Conservation (phyloP, 768 basidiomycete species). For the Clitopilus passeckerianus region DNA sequence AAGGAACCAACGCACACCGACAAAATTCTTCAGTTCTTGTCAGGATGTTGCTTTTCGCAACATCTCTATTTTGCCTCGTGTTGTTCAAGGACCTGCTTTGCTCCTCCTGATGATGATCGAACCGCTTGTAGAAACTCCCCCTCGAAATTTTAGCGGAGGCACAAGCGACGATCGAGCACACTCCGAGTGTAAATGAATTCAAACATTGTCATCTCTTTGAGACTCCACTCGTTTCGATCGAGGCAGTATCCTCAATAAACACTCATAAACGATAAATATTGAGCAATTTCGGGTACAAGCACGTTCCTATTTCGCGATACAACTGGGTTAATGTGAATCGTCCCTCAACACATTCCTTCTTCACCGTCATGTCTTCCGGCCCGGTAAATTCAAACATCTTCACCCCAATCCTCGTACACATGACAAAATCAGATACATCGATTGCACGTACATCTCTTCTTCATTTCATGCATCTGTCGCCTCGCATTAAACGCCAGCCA, state of each 20-base stretch:
- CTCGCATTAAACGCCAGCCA: background rate
- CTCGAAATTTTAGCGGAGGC: background rate
- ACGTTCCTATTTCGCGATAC: too few relatives aligned
- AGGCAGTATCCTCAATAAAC: background rate
- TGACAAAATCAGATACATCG: background rate
- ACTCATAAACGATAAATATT: background rate
- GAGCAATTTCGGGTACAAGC: too few relatives aligned
- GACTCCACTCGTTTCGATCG: background rate
- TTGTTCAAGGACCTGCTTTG: background rate
- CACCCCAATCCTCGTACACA: constrained; percentile 1
- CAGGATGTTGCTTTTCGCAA: background rate
- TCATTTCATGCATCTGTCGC: constrained; percentile 9
- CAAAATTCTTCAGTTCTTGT: background rate
- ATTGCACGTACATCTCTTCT: background rate
- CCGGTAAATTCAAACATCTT: background rate
- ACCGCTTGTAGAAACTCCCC: background rate
- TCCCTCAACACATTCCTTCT: background rate
- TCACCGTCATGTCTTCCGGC: background rate
- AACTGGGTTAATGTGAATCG: too few relatives aligned
- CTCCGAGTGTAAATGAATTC: background rate
- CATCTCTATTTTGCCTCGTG: background rate
- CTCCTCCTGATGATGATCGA: background rate
- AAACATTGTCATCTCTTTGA: background rate
- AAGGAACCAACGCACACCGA: background rate
- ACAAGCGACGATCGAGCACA: background rate